Evolutionary conservation across 805 yeast species (phyloP).

Genomic region (Pichia nanzhaoensis): DNA sequence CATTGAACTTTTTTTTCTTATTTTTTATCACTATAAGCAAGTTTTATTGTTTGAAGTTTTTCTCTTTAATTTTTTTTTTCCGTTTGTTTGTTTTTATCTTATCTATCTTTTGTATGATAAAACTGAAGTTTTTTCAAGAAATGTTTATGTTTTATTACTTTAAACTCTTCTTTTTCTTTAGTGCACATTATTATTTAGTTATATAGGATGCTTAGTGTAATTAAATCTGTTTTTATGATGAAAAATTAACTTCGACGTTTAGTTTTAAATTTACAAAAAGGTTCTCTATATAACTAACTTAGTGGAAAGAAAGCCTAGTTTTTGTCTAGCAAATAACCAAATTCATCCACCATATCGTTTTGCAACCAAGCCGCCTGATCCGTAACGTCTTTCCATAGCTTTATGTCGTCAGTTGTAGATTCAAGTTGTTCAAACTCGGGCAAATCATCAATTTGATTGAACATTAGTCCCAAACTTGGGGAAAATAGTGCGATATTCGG

Average conservation of each 20-base stretch:
- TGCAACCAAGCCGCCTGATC: constrained; percentile 70
- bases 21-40: constrained; percentile 4
- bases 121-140: constrained; percentile 1
- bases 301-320: too few relatives aligned
- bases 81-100: constrained; percentile 9
- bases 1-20: too few relatives aligned
- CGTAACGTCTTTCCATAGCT: constrained; percentile 73
- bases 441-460: constrained; percentile 31
- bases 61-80: constrained; percentile 5
- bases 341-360: constrained; percentile 38
- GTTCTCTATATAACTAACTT: too few relatives aligned
- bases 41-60: background rate
- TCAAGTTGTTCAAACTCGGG: constrained; percentile 31
- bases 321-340: constrained; percentile 17
- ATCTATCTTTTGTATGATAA: background rate
- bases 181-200: constrained; percentile 4
- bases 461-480: constrained; percentile 26
- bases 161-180: constrained; percentile 2
- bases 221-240: constrained; percentile 4
- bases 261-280: background rate
- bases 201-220: constrained; percentile 10
- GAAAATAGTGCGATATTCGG: constrained; percentile 18
- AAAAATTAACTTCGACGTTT: background rate
- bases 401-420: constrained; percentile 37
- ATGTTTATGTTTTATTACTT: background rate